Evolutionary conservation across 768 basidiomycete species (phyloP).

Genomic region (Kwoniella sp.): DNA sequence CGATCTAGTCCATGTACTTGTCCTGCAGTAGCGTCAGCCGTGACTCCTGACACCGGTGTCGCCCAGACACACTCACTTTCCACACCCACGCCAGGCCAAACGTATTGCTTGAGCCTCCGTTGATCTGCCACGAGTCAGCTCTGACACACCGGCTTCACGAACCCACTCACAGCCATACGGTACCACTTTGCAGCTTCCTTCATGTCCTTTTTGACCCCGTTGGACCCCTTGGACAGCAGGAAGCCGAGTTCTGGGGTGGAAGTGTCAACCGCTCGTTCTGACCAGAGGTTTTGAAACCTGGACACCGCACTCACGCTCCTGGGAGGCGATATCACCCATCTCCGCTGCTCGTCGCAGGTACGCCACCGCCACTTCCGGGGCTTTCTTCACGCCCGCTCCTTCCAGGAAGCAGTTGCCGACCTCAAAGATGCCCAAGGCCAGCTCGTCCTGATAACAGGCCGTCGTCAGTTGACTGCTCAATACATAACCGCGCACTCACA

Average conservation of each 20-base stretch:
- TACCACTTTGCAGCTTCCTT: conserved; percentile 50
- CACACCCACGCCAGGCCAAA: conserved; percentile 48
- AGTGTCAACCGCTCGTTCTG: background rate
- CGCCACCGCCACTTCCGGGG: conserved; percentile 38
- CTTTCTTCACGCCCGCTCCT: conserved; percentile 45
- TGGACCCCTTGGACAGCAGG: conserved; percentile 42
- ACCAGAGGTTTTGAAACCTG: background rate
- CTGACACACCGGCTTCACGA: background rate
- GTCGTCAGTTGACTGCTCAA: conserved; percentile 1
- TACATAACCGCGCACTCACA: conserved; percentile 18
- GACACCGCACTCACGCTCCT: conserved; percentile 44
- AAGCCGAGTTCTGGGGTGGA: conserved; percentile 42
- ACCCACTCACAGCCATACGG: conserved; percentile 42
- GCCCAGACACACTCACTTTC: conserved; percentile 34
- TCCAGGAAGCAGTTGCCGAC: conserved; percentile 47
- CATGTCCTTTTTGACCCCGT: conserved; percentile 49
- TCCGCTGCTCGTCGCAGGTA: conserved; percentile 44
- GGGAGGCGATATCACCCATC: conserved; percentile 44
- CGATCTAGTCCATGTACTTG: conserved; percentile 38
- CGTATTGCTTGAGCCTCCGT: conserved; percentile 34
- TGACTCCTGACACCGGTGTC: background rate
- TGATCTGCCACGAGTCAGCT: conserved; percentile 21
- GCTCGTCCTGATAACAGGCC: conserved; percentile 30
- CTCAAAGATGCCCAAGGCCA: conserved; percentile 46
- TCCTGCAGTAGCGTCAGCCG: conserved; percentile 6